A percentile compares a stretch with the other conserved stretches of the same genome.
Conservation (phyloP, 331 rosid species). For the Acacia pycnantha region DNA sequence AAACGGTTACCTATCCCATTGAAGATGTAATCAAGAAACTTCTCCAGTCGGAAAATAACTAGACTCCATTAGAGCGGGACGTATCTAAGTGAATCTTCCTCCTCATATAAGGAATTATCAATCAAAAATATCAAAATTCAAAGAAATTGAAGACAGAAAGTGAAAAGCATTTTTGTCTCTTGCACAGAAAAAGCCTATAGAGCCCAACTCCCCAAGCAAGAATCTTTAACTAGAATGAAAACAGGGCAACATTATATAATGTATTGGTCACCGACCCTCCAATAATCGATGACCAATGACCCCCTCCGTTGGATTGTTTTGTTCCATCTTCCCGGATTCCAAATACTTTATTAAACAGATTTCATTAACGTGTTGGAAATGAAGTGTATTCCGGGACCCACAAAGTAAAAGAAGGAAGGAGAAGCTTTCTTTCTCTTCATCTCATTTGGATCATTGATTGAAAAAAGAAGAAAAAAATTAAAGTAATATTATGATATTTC, state of each 20-base stretch:
- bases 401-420: too few species aligned
- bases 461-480: too few species aligned
- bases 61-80: constrained; percentile 43
- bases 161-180: not conserved
- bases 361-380: not conserved
- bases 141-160: not conserved
- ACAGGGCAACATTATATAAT: not conserved
- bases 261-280: not conserved
- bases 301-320: not conserved
- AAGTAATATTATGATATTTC: too few species aligned
- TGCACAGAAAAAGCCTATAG: not conserved
- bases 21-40: constrained; percentile 34
- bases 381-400: constrained; percentile 13
- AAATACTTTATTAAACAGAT: not conserved
- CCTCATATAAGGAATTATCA: not conserved
- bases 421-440: too few species aligned
- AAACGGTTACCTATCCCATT: constrained; percentile 31
- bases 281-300: not conserved
- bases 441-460: too few species aligned
- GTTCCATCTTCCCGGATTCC: not conserved
- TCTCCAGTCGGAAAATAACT: constrained; percentile 39
- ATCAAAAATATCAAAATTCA: not conserved
- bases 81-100: not conserved
- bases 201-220: not conserved
- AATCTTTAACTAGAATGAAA: not conserved